Percentiles rank a stretch among this genome's conserved stretches.
These are phyloP conservation scores for Lachnellula suecica DNA, from an alignment of 2,329 filamentous ascomycete genomes.

Conservation along the genomic window DNA sequence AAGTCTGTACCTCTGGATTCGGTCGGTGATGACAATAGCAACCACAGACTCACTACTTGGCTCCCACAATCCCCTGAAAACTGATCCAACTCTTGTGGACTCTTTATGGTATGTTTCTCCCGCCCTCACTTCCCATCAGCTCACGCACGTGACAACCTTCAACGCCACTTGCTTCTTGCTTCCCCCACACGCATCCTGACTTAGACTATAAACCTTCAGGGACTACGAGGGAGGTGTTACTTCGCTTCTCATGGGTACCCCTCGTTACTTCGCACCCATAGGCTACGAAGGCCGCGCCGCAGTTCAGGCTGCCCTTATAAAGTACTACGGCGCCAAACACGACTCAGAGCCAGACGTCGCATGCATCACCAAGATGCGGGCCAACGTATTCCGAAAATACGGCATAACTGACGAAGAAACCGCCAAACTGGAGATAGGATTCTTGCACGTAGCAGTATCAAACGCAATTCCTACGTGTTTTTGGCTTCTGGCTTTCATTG, in stretches of 20 bases:
- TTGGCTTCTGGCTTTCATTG: slow-evolving; percentile 36
- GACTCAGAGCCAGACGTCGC: slow-evolving; percentile 31
- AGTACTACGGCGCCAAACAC: slow-evolving; percentile 32
- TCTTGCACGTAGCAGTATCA: slow-evolving; percentile 30
- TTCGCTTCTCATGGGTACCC: slow-evolving; percentile 30
- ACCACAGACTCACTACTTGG: slow-evolving; percentile 43
- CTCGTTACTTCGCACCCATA: slow-evolving; percentile 30
- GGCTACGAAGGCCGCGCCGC: slow-evolving; percentile 34
- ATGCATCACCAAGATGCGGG: slow-evolving; percentile 24
- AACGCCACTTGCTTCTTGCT: no score
- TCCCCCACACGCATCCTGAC: no score
- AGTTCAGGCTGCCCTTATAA: slow-evolving; percentile 34
- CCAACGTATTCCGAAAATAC: slow-evolving; percentile 25
- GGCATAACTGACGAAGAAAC: slow-evolving; percentile 29
- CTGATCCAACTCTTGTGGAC: slow-evolving; percentile 35
- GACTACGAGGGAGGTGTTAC: slow-evolving; percentile 28
- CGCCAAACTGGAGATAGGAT: slow-evolving; percentile 32
- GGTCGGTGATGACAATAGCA: slow-evolving; percentile 38
- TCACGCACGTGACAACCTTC: no score
- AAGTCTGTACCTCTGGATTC: slow-evolving; percentile 40
- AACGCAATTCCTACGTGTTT: slow-evolving; percentile 40
- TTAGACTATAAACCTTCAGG: no score
- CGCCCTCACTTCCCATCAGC: background rate
- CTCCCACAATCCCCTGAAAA: slow-evolving; percentile 40
- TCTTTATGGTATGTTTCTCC: slow-evolving; percentile 36